Conservation (phyloP, 1,139 yeast species). For the Debaryomycetaceae sp. region DNA sequence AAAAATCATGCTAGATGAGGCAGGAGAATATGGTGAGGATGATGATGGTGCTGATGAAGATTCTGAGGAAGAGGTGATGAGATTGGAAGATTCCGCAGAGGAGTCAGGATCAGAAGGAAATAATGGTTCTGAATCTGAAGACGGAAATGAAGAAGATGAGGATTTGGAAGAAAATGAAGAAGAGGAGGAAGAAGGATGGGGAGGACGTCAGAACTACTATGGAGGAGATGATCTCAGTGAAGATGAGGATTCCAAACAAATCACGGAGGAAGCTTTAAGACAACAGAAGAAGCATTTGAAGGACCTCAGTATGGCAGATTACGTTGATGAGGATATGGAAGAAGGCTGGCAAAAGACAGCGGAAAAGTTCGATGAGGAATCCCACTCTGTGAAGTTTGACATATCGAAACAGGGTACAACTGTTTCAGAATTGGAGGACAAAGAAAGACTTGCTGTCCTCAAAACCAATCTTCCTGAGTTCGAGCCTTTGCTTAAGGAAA, state of each 20-base stretch:
- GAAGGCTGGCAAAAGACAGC: slow-evolving; percentile 61
- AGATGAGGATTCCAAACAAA: slow-evolving; percentile 72
- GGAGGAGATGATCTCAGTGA: slow-evolving; percentile 78
- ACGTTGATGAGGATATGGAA: slow-evolving; percentile 75
- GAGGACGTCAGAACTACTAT: slow-evolving; percentile 70
- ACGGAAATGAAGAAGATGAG: slow-evolving; percentile 38
- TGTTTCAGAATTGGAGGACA: slow-evolving; percentile 36
- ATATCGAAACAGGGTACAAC: slow-evolving; percentile 26
- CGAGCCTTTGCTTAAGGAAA: slow-evolving; percentile 69
- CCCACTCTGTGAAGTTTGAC: slow-evolving; percentile 15
- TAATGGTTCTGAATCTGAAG: slow-evolving; percentile 46
- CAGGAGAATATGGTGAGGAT: slow-evolving; percentile 41
- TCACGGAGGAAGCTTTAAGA: slow-evolving; percentile 85
- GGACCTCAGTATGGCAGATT: slow-evolving; percentile 80
- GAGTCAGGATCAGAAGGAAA: slow-evolving; percentile 40
- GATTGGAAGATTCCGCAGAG: slow-evolving; percentile 28
- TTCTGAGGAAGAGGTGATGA: slow-evolving; percentile 23
- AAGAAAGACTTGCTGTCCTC: slow-evolving; percentile 47
- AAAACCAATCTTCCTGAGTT: slow-evolving; percentile 79
- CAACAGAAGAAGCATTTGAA: slow-evolving; percentile 82
- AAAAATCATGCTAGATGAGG: slow-evolving; percentile 55
- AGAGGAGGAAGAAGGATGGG: slow-evolving; percentile 72
- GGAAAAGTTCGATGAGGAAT: slow-evolving; percentile 29
- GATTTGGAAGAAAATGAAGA: slow-evolving; percentile 48
- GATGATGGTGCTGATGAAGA: slow-evolving; percentile 25